These are phyloP conservation scores for Trichoderma citrinoviride DNA, from an alignment of 2,329 filamentous ascomycete genomes.

Conservation along the genomic window DNA sequence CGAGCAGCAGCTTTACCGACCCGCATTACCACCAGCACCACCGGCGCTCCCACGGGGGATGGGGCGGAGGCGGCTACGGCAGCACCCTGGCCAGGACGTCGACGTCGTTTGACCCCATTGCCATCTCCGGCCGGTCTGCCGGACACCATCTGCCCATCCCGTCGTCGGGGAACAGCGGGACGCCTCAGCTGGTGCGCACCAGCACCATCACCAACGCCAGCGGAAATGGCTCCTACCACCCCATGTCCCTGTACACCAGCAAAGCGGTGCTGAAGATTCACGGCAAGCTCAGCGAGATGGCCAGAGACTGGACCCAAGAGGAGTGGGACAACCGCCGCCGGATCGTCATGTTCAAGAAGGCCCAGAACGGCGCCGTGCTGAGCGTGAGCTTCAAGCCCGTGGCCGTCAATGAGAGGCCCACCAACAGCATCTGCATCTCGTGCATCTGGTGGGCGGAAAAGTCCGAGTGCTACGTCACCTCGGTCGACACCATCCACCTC, in stretches of 20 bases:
- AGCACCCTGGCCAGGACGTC: conserved; percentile 43
- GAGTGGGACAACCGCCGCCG: conserved; percentile 77
- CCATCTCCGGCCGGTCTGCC: conserved; percentile 43
- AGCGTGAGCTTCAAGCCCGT: conserved; percentile 77
- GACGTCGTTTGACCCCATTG: conserved; percentile 40
- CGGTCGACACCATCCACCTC: conserved; percentile 94
- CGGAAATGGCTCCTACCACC: conserved; percentile 60
- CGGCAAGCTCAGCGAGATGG: conserved; percentile 83
- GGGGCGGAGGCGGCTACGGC: conserved; percentile 46
- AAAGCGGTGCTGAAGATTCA: conserved; percentile 84
- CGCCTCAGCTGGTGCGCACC: conserved; percentile 54
- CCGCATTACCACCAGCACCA: conserved; percentile 46
- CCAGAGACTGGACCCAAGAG: conserved; percentile 75
- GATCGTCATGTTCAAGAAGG: conserved; percentile 83
- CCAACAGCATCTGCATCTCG: conserved; percentile 89
- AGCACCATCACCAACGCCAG: conserved; percentile 48
- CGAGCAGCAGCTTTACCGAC: conserved; percentile 49
- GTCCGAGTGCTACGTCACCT: conserved; percentile 87
- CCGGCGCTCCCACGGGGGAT: conserved; percentile 38
- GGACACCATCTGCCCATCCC: conserved; percentile 51
- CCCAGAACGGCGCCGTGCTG: conserved; percentile 78
- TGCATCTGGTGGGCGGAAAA: conserved; percentile 98
- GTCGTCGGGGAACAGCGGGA: conserved; percentile 35
- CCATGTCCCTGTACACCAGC: conserved; percentile 75
- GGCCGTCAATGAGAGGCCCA: conserved; percentile 71